Base-by-base conservation (phyloP, 2,329 filamentous ascomycete genomes). In the Fusarium sp. region DNA sequence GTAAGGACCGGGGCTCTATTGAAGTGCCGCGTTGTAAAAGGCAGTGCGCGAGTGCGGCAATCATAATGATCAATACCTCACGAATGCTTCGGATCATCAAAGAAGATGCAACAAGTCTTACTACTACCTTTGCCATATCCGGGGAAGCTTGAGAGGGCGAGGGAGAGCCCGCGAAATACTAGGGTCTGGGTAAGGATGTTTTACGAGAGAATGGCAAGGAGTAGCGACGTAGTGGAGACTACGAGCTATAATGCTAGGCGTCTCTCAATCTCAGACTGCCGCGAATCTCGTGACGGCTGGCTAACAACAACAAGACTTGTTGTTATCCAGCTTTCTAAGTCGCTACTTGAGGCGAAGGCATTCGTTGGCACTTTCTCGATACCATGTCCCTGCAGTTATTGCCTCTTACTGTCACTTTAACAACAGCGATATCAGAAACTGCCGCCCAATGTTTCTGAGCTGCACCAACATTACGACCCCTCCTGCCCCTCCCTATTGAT, bases 91-190 rank as follows among this genome's bases (percentile, higher is more conserved):
- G 28, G 19, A 44, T 16, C 16, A 37, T 49, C 61, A 30, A 31
- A 60, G 51, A 39, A 61, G 68, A 64, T 62, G 49, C 58, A 63
- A 74, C 55, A 50, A 60, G 42, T 65, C 42, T 51, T 60, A 48
- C 53, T 48, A 68, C 68, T 60, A 42, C 67, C 18, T 41, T 51
- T 37, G n/a, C 34, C 65, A 63, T 68, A 69, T 71, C 73, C 67
- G 69, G 69, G 69, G 62, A 71, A 71, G 62, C 62, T 65, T 65
- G 70, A 68, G 66, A 71, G 31, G 54, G 34, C 34, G 34, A 37
- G 34, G 53, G 55, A 68, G 25, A 66, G 50, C 13, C 52, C 39
- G 52, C 63, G 64, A 65, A 70, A 71, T 25, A 51, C 56, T 13
- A 49, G 62, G 67, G 45, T 37, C 39, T 21, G 23, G 45, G 48